phyloP scores from a whole-genome alignment of 23 red algal species.

The Cyanidiococcus yangmingshanensis region DNA sequence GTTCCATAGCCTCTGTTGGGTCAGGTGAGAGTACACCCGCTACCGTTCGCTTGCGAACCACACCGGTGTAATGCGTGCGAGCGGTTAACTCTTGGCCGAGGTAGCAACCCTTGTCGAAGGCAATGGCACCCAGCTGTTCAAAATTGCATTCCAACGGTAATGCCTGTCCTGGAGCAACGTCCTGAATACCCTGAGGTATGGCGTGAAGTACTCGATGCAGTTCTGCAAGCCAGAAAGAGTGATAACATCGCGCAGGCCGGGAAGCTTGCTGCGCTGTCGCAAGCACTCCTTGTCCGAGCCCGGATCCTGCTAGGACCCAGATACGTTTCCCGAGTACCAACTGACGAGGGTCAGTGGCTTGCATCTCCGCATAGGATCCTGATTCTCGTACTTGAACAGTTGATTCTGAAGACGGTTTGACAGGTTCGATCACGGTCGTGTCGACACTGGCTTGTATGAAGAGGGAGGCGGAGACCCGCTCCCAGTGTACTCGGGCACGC shows the following conservation, averaged over 20 bases:
- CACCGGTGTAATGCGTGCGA: conserved; percentile 65
- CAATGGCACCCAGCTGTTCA: conserved; percentile 51
- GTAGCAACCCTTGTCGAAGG: conserved; percentile 89
- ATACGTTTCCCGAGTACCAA: not conserved
- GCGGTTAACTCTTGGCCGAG: conserved; percentile 94
- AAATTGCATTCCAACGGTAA: conserved; percentile 70
- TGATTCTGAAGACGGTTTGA: no score
- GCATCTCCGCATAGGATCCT: not conserved
- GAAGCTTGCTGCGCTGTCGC: conserved; percentile 4
- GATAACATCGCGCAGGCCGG: conserved; percentile 22
- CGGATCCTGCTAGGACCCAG: conserved; percentile 5
- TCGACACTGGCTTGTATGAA: not conserved
- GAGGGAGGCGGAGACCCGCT: conserved; percentile 25
- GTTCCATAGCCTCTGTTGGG: not conserved
- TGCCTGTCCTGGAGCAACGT: conserved; percentile 16
- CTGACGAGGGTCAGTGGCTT: not conserved
- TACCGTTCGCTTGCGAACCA: conserved; percentile 53
- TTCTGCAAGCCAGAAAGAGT: not conserved
- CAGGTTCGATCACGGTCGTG: no score
- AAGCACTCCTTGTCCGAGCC: not conserved
- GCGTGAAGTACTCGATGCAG: conserved; percentile 37
- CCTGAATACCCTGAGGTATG: conserved; percentile 51
- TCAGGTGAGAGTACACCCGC: not conserved
- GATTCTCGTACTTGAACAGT: not conserved
- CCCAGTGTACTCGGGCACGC: conserved; percentile 37